Evolutionary conservation across 768 basidiomycete genomes (phyloP), one percentile per base, ranked within the genome.

Genomic region (Asterophora lycoperdoides): DNA sequence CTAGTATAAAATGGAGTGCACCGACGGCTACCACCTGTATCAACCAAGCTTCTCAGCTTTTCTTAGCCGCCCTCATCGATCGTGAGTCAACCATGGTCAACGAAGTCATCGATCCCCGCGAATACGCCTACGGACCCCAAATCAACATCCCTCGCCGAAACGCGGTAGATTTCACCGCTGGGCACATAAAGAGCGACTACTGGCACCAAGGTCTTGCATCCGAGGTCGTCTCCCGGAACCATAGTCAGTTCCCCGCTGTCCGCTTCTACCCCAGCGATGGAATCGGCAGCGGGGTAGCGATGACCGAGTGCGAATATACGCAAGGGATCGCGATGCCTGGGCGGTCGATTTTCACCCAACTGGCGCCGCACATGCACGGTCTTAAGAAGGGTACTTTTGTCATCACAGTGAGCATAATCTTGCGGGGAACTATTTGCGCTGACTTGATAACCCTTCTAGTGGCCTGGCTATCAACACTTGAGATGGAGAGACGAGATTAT

Each of bases 391-490:
- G 50, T 19, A 33, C 17, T 10, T 32, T 49, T 9, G 43, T 51
- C 5, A 51, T 55, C 34, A 41, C 50, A 15, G 54, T 49, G 19
- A 30, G 44, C 30, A 23, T 5, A 34, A 35, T 32, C 13, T 32
- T 15, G 6, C 6, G 13, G 1, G 14, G 18, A 18, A 41, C 13
- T 9, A 3, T 15, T 11, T 6, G 15, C 8, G 2, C 33, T 48
- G 10, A 41, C 23, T 6, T 3, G 23, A 30, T 1, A 2, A 18
- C n/a, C 13, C 3, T 6, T 6, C 23, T 37, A 56, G 55, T 56
- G 51, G 51, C 55, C 55, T 13, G 55, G 52, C 14, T 56, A 56
- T 17, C 44, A 56, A 35, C 50, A 49, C 34, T 30, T 55, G 19
- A 41, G 46, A 40, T 55, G 49, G 53, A 55, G 42, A 23, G 46